These are phyloP conservation scores for Aechmea fasciata DNA, from an alignment of 176 grass and related monocot species.

Conservation along the genomic window DNA sequence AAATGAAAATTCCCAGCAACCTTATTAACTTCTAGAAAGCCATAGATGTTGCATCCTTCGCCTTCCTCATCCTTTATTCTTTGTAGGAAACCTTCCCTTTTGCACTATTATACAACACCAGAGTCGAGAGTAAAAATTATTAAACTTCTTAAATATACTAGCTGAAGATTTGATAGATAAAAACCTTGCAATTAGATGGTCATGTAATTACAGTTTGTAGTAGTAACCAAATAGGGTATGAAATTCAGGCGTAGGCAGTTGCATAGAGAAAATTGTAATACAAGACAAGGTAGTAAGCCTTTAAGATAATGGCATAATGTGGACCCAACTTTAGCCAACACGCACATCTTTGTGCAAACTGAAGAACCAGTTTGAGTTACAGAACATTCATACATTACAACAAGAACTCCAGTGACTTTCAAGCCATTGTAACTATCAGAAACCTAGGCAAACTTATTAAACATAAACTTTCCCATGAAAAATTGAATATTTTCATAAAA, in stretches of 20 bases:
- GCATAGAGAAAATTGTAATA: too few species aligned
- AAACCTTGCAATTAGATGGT: neutral
- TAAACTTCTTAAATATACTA: neutral
- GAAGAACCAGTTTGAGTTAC: neutral
- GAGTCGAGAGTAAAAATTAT: neutral
- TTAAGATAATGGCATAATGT: neutral
- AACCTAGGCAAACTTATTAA: neutral
- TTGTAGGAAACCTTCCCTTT: constrained; percentile 96
- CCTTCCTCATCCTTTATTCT: constrained; percentile 98
- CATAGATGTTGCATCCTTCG: constrained; percentile 98
- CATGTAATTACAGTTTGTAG: neutral
- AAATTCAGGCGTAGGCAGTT: neutral
- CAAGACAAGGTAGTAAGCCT: neutral
- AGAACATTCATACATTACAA: neutral
- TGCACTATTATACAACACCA: constrained; percentile 45
- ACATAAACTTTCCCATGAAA: neutral
- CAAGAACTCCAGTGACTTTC: neutral
- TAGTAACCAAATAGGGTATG: neutral
- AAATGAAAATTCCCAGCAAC: constrained; percentile 99
- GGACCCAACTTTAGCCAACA: neutral
- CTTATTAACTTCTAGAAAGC: constrained; percentile 85
- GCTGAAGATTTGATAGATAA: neutral
- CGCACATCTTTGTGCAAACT: neutral
- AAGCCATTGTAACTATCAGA: constrained; percentile 7
- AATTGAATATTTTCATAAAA: too few species aligned